phyloP scores from a whole-genome alignment of 495 filamentous ascomycete genomes.

The Trichoderma orchidacearum region DNA sequence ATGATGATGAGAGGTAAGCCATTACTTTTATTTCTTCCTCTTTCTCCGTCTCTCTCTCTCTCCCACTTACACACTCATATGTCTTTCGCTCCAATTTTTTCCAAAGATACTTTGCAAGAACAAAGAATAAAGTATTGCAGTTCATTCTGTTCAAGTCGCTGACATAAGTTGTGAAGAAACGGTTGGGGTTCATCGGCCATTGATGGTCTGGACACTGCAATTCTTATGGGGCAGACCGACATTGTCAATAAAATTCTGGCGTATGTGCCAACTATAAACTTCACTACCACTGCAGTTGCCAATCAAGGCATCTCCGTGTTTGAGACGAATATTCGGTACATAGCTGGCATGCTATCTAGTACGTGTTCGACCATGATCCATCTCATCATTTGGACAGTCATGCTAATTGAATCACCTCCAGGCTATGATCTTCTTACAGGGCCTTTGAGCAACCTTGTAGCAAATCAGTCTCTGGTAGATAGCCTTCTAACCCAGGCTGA shows the following conservation, averaged over 20 bases:
- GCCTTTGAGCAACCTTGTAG: constrained; percentile 41
- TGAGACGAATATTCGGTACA: constrained; percentile 82
- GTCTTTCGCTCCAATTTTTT: no score
- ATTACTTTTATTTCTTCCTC: background rate
- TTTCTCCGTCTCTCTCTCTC: background rate
- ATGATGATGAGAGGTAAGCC: constrained; percentile 53
- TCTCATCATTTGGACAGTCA: background rate
- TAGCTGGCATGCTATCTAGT: constrained; percentile 64
- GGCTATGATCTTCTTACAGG: constrained; percentile 72
- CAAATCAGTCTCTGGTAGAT: constrained; percentile 32
- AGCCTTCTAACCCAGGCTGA: constrained; percentile 51
- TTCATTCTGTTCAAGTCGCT: no score
- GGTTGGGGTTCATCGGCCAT: constrained; percentile 79
- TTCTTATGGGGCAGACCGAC: constrained; percentile 58
- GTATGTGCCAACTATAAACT: constrained; percentile 56
- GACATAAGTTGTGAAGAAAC: constrained; percentile 36
- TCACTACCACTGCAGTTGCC: constrained; percentile 32
- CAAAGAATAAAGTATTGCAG: no score
- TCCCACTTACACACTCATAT: no score
- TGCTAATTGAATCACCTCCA: constrained; percentile 7
- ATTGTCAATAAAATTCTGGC: constrained; percentile 57
- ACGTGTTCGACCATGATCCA: constrained; percentile 1
- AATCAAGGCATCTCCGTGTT: constrained; percentile 55
- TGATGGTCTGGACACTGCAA: constrained; percentile 69
- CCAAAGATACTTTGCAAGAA: no score